These are phyloP conservation scores for Dactylella cylindrospora DNA, from an alignment of 2,329 filamentous ascomycete genomes.

Conservation along the genomic window DNA sequence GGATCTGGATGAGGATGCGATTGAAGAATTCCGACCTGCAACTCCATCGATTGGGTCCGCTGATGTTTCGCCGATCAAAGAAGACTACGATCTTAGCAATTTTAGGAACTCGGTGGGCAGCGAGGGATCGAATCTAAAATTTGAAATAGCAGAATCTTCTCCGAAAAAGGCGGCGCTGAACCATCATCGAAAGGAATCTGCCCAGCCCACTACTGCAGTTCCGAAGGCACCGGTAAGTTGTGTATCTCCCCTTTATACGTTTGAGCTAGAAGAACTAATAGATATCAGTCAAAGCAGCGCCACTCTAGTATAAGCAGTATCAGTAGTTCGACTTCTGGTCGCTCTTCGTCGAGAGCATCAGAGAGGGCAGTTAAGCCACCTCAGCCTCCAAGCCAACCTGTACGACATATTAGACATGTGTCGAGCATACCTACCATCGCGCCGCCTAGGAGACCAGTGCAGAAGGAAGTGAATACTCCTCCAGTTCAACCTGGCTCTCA, in stretches of 20 bases:
- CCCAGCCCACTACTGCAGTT: background rate
- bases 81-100: slow-evolving; percentile 14
- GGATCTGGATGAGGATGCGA: background rate
- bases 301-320: slow-evolving; percentile 24
- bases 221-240: slow-evolving; percentile 20
- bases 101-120: slow-evolving; percentile 15
- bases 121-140: background rate
- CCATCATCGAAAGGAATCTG: no score
- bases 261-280: background rate
- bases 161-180: background rate
- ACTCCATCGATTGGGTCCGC: slow-evolving; percentile 5
- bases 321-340: slow-evolving; percentile 9
- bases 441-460: slow-evolving; percentile 19
- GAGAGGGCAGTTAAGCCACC: slow-evolving; percentile 6
- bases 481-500: slow-evolving; percentile 5
- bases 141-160: slow-evolving; percentile 8
- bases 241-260: background rate
- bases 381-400: background rate
- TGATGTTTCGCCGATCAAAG: slow-evolving; percentile 36
- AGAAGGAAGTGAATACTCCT: slow-evolving; percentile 5
- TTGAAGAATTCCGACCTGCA: background rate
- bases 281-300: slow-evolving; percentile 4
- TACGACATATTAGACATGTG: slow-evolving; percentile 17
- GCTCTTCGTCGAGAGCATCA: slow-evolving; percentile 8
- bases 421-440: slow-evolving; percentile 43